phyloP scores from a whole-genome alignment of 257 asterid species.

The Craterostigma plantagineum region DNA sequence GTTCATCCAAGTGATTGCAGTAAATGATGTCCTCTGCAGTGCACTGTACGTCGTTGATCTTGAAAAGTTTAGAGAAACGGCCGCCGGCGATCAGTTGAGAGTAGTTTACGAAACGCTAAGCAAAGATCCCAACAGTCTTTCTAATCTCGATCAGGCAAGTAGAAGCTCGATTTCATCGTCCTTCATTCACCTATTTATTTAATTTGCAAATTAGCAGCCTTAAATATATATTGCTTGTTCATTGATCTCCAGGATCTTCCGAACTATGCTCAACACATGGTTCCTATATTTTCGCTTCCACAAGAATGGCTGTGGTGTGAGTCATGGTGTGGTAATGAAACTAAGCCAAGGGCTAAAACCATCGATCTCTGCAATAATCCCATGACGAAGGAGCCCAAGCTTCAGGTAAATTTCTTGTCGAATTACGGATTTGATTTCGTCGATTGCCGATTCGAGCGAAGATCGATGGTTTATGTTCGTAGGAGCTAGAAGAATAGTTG shows the following conservation, averaged over 20 bases:
- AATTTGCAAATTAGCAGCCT: neutral
- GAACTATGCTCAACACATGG: slow-evolving; percentile 93
- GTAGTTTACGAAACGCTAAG: slow-evolving; percentile 90
- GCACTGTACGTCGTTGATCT: slow-evolving; percentile 91
- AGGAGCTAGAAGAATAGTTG: slow-evolving; percentile 93
- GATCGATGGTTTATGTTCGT: slow-evolving; percentile 8
- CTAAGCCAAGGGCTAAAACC: slow-evolving; percentile 80
- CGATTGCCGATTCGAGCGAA: too few relatives aligned
- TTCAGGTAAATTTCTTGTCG: too few relatives aligned
- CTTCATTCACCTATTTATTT: neutral
- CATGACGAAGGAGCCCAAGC: slow-evolving; percentile 98
- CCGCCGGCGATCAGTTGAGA: slow-evolving; percentile 93
- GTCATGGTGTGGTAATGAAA: slow-evolving; percentile 93
- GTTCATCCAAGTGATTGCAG: neutral
- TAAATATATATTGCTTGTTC: too few relatives aligned
- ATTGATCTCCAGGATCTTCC: slow-evolving; percentile 69
- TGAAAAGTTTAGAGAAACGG: slow-evolving; percentile 89
- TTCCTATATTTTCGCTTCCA: slow-evolving; percentile 89
- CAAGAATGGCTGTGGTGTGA: slow-evolving; percentile 99
- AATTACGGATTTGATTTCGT: too few relatives aligned
- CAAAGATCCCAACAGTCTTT: slow-evolving; percentile 98
- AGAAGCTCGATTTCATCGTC: slow-evolving; percentile 4
- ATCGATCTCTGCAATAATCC: slow-evolving; percentile 98
- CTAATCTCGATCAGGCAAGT: slow-evolving; percentile 93
- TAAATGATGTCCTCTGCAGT: slow-evolving; percentile 27